A percentile compares a stretch with the other conserved stretches of the same genome.
phyloP scores from a whole-genome alignment of 2,329 filamentous ascomycete species.

The Colletotrichum navitas region DNA sequence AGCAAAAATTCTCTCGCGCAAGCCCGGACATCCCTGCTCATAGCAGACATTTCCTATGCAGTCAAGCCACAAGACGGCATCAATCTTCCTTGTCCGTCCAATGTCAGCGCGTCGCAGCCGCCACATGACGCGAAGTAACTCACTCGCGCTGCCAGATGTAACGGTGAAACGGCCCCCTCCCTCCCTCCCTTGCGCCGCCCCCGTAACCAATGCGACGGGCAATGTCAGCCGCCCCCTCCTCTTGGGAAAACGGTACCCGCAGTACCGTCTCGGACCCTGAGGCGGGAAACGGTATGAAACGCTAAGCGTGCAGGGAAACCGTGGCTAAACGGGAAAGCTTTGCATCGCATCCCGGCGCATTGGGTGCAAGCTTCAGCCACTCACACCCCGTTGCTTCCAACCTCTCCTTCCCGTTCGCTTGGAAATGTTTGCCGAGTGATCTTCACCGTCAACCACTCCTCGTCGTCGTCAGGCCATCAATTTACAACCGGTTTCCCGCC shows the following conservation, averaged over 20 bases:
- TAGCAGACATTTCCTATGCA: neutral
- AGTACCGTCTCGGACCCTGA: slow-evolving; percentile 26
- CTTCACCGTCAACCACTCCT: slow-evolving; percentile 13
- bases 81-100: slow-evolving; percentile 23
- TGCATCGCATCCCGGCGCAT: slow-evolving; percentile 30
- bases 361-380: slow-evolving; percentile 32
- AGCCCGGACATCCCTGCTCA: slow-evolving; percentile 4
- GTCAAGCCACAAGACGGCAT: slow-evolving; percentile 35
- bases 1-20: slow-evolving; percentile 1
- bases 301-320: slow-evolving; percentile 1
- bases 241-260: slow-evolving; percentile 3
- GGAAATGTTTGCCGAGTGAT: slow-evolving; percentile 1
- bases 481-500: slow-evolving; percentile 14
- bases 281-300: slow-evolving; percentile 18
- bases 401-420: slow-evolving; percentile 3
- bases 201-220: neutral
- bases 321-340: slow-evolving; percentile 27
- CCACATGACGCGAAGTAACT: slow-evolving; percentile 34
- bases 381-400: slow-evolving; percentile 15
- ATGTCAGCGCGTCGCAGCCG: slow-evolving; percentile 29
- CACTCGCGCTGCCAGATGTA: slow-evolving; percentile 31
- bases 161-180: slow-evolving; percentile 37
- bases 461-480: slow-evolving; percentile 26
- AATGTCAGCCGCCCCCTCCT: slow-evolving; percentile 7
- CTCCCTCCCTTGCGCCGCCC: slow-evolving; percentile 14